Base-by-base conservation (phyloP, 2,329 filamentous ascomycete genomes). In the Achaetomium macrosporum region DNA sequence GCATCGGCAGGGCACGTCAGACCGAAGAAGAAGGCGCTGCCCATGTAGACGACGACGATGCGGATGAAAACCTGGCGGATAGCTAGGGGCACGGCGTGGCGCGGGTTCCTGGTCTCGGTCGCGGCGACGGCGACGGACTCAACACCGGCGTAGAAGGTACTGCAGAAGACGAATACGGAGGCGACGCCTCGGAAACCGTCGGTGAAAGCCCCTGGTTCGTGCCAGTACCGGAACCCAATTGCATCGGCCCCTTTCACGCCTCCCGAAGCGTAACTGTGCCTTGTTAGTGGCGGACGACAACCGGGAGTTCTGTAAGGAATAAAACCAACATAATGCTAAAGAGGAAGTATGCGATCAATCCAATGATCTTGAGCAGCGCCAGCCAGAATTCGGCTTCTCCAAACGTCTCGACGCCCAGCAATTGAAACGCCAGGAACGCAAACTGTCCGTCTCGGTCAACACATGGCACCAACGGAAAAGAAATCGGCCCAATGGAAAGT, bases 311-410 rank as follows among this genome's bases (percentile, higher is more conserved):
- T 10, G 5, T 29, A 13, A 15, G 16, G 30, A n/a, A 17, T 19
- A 2, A 25, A 12, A 64, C 70, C 64, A 52, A 74, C 68, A 89
- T 72, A 54, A 89, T 85, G 46, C 84, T 79, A 62, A 90, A 88
- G 58, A 90, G 72, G 66, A 88, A 87, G 67, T 86, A 88, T 1
- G 85, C 85, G 1, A 86, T 71, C 1, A 90, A 71, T 1, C 85
- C 84, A 3, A 83, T 65, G 5, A 90, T 76, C 64, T 91, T 91
- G 64, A 90, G 69, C 15, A 85, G 75, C 0, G 86, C 84, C 52
- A 90, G 78, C 85, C 86, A 90, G 64, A 90, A 90, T 64, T 92
- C 88, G 10, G 85, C 82, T 64, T 91, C 87, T 13, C 87, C 87
- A 64, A 90, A 91, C 3, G 84, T 81, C 60, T 84, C 81, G 1